These are phyloP conservation scores for Lotus japonicus DNA, from an alignment of 306 rosid genomes.

Conservation along the genomic window DNA sequence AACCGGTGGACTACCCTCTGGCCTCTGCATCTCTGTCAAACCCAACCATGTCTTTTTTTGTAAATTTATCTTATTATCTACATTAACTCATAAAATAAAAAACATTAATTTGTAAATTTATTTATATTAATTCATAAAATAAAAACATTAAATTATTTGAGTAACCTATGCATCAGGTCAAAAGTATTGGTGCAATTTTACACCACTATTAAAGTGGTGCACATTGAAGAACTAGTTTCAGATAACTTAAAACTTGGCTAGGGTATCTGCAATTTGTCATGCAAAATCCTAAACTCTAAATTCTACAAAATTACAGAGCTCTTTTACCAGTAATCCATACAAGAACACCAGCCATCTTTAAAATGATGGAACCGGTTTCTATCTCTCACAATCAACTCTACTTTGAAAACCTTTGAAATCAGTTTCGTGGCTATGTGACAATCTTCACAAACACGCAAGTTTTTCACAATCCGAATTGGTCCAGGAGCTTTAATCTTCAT, in stretches of 20 bases:
- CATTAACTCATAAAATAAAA: too few relatives aligned
- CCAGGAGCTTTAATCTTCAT: conserved; percentile 23
- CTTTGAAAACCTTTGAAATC: conserved; percentile 28
- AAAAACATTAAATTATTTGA: too few relatives aligned
- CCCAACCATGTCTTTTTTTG: too few relatives aligned
- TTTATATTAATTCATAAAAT: too few relatives aligned
- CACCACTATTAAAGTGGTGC: too few relatives aligned
- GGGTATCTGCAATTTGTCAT: not conserved
- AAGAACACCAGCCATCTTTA: conserved; percentile 33
- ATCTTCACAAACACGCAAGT: conserved; percentile 40
- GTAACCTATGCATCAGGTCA: too few relatives aligned
- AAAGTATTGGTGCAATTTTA: too few relatives aligned
- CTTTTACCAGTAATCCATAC: conserved; percentile 37
- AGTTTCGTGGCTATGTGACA: conserved; percentile 41
- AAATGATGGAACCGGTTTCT: conserved; percentile 44
- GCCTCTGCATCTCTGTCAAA: too few relatives aligned
- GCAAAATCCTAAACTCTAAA: not conserved
- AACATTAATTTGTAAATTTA: too few relatives aligned
- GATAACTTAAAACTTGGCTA: too few relatives aligned
- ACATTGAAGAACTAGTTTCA: not conserved
- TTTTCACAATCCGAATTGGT: conserved; percentile 40
- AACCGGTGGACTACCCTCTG: too few relatives aligned
- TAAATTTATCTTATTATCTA: too few relatives aligned
- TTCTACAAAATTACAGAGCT: not conserved
- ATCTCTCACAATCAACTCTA: conserved; percentile 44